phyloP scores from a whole-genome alignment of 2,329 filamentous ascomycete genomes.

The Penicillium sclerotiorum region DNA sequence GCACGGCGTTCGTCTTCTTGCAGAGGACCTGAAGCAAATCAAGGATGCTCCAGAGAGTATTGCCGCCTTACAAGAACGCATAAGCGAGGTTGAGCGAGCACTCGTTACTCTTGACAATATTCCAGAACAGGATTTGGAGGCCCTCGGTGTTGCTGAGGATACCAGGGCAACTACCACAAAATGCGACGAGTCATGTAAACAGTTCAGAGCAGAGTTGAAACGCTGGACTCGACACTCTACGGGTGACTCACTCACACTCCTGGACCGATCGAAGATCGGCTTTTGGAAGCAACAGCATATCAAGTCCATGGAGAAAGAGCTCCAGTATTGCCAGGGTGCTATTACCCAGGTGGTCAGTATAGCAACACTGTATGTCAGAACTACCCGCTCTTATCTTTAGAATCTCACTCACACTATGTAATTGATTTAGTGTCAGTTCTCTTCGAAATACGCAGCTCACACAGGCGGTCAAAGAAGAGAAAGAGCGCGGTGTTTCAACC shows the following conservation, averaged over 20 bases:
- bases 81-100: constrained; percentile 4
- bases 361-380: constrained; percentile 12
- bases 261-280: constrained; percentile 11
- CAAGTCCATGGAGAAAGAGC: constrained; percentile 10
- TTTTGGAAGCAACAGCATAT: constrained; percentile 10
- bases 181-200: constrained; percentile 4
- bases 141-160: constrained; percentile 1
- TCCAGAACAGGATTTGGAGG: constrained; percentile 1
- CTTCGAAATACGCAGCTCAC: constrained; percentile 1
- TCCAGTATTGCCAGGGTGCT: constrained; percentile 11
- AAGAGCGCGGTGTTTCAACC: constrained; percentile 2
- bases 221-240: constrained; percentile 14
- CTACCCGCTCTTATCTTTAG: background rate
- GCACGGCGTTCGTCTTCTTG: constrained; percentile 8
- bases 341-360: constrained; percentile 13
- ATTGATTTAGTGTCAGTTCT: constrained; percentile 4
- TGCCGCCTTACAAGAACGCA: background rate
- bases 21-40: constrained; percentile 11
- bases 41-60: constrained; percentile 11
- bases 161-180: constrained; percentile 6
- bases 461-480: background rate
- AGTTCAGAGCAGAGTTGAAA: constrained; percentile 6
- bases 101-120: constrained; percentile 9
- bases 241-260: constrained; percentile 2
- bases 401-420: background rate